A percentile compares a stretch with the other conserved stretches of the same genome.
These are phyloP conservation scores for Lactarius sanguifluus DNA, from an alignment of 768 basidiomycete genomes.

Conservation along the genomic window DNA sequence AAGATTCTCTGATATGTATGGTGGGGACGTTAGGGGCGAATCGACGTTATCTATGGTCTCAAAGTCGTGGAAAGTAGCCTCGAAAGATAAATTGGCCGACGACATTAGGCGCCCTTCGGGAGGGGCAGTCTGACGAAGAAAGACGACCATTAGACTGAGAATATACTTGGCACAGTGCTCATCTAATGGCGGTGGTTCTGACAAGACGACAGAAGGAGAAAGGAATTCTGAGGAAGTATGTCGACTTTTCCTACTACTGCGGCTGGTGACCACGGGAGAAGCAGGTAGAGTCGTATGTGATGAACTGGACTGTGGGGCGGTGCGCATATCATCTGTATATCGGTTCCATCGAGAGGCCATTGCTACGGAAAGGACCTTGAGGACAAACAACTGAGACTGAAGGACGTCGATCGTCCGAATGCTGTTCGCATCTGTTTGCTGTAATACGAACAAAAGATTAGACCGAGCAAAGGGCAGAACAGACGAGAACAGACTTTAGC, in stretches of 20 bases:
- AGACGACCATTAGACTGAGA: conserved; percentile 78
- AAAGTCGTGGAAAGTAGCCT: conserved; percentile 69
- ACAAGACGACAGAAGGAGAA: conserved; percentile 44
- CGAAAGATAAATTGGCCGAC: conserved; percentile 58
- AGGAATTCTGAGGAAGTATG: conserved; percentile 48
- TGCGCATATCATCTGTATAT: conserved; percentile 43
- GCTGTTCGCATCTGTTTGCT: conserved; percentile 57
- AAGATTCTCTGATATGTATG: conserved; percentile 26
- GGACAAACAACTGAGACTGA: conserved; percentile 82
- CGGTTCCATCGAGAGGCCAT: conserved; percentile 75
- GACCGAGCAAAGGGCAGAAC: not conserved
- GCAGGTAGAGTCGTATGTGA: conserved; percentile 40
- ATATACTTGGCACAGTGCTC: conserved; percentile 81
- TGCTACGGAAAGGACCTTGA: conserved; percentile 76
- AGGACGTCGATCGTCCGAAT: conserved; percentile 65
- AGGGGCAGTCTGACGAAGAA: conserved; percentile 68
- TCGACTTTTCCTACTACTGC: conserved; percentile 35
- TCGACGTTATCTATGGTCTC: conserved; percentile 51
- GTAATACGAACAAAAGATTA: conserved; percentile 10
- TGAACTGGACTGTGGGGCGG: conserved; percentile 45
- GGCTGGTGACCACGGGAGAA: conserved; percentile 35
- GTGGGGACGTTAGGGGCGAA: conserved; percentile 31
- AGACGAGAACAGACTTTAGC: conserved; percentile 54
- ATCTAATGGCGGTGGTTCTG: conserved; percentile 73
- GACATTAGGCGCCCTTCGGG: conserved; percentile 57